Evolutionary conservation across 1,284 basidiomycete species (phyloP), one percentile per base, ranked within the genome.

Genomic region (Trichosporon sp.): DNA sequence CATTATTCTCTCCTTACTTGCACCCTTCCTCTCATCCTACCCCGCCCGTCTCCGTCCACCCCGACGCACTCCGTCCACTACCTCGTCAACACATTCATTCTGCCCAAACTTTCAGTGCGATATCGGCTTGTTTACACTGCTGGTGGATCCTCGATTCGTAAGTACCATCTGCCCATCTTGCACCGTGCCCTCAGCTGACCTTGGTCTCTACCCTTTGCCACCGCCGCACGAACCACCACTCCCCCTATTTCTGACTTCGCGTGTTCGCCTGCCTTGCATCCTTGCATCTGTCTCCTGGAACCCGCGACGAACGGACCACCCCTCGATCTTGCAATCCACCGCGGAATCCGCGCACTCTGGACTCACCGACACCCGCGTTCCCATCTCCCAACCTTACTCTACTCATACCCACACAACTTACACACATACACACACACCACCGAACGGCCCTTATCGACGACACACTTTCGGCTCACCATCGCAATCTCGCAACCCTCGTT

Each of bases 281-380:
- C 59, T 63, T 63, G 59, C 59, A 35, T 63, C 59, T 32, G 59
- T 63, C 4, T 63, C 59, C 59, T 63, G 59, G 59, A 63, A 63
- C 59, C 59, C 31, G 32, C 32, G 16, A 63, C 59, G 59, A 63
- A 63, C 59, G 59, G 59, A 63, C 59, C 59, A n/a, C 56, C 56
- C n/a, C 31, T 63, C 59, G 59, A 63, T 63, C 59, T 35, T 63
- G 59, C 59, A 63, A 37, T 19, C 21, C 32, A 63, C 37, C 31
- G 59, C 59, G 37, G 14, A 63, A 32, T 10, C 32, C 8, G 56
- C 26, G 26, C 26, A 35, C 59, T 37, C 32, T 35, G n/a, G 32
- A 63, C 59, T 37, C 16, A 35, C 32, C 59, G 59, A 35, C 56
- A 14, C 31, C 59, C 31, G 56, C 14, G 7, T 63, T 59, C 54